Percentiles rank a stretch among this genome's conserved stretches.
These are phyloP conservation scores for Cnidoscolus chayamansa DNA, from an alignment of 441 rosid genomes.

Conservation along the genomic window DNA sequence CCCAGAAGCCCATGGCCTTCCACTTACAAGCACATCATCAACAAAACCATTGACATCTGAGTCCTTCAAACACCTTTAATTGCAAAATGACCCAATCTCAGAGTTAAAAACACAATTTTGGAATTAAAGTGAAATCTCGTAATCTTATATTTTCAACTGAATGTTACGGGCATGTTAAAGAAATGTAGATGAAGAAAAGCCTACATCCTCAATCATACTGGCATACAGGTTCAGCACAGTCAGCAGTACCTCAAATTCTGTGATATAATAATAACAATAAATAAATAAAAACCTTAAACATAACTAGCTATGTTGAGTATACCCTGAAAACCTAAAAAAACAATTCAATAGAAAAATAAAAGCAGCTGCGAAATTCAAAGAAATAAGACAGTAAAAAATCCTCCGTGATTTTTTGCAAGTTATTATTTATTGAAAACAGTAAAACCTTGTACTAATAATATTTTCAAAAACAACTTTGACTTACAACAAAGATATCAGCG, in stretches of 20 bases:
- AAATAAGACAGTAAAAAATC: neutral
- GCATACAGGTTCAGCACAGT: neutral
- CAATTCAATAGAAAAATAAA: neutral
- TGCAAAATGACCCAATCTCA: constrained; percentile 11
- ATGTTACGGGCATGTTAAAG: neutral
- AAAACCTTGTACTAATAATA: neutral
- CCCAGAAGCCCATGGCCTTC: constrained; percentile 73
- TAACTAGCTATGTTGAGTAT: neutral
- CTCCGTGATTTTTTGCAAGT: neutral
- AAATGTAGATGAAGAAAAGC: neutral
- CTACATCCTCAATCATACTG: neutral
- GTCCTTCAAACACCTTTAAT: constrained; percentile 65
- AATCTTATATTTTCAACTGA: neutral
- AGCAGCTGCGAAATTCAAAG: neutral
- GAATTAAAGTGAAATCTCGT: neutral
- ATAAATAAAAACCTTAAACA: neutral
- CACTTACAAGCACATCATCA: constrained; percentile 82
- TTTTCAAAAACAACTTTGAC: neutral
- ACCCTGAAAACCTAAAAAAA: neutral
- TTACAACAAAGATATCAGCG: neutral
- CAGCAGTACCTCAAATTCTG: neutral
- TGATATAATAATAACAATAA: neutral
- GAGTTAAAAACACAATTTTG: neutral
- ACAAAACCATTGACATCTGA: constrained; percentile 64
- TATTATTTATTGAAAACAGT: neutral